Conservation (phyloP, 2,329 filamentous ascomycete genomes). For the Venturia pyrina region DNA sequence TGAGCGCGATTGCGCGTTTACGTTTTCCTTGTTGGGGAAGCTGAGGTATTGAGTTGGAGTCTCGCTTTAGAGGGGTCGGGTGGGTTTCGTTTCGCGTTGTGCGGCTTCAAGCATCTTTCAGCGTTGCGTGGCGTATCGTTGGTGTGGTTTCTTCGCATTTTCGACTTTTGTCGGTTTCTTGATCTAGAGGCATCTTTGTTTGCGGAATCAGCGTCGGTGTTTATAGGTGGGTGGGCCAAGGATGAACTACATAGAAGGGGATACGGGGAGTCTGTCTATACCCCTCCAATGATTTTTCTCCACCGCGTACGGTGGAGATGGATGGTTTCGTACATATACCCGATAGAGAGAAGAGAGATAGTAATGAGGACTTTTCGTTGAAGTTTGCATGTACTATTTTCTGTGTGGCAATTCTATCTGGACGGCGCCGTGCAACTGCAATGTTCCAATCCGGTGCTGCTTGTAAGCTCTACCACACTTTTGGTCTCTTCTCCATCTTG, state of each 20-base stretch:
- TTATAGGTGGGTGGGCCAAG: not conserved
- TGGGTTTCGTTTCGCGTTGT: not conserved
- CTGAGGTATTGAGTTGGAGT: conserved; percentile 32
- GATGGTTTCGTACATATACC: not conserved
- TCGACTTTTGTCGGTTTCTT: not conserved
- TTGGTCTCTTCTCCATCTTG: no score
- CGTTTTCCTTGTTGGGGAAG: conserved; percentile 40
- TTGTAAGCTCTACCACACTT: no score
- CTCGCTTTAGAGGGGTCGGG: not conserved
- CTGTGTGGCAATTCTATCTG: no score
- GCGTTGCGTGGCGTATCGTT: not conserved
- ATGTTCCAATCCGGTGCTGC: no score
- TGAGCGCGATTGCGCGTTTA: conserved; percentile 39
- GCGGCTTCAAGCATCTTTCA: not conserved
- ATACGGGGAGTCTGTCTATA: not conserved
- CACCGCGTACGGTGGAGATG: not conserved
- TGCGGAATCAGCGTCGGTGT: not conserved
- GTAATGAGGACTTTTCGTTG: not conserved
- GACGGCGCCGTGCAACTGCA: no score
- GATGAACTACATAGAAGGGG: not conserved
- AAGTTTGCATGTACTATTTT: no score
- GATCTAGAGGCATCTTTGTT: not conserved
- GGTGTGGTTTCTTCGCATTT: not conserved
- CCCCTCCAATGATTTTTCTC: not conserved
- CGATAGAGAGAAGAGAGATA: not conserved